Base-by-base conservation (phyloP, 1,284 basidiomycete species). In the Xerocomus nothofagi region DNA sequence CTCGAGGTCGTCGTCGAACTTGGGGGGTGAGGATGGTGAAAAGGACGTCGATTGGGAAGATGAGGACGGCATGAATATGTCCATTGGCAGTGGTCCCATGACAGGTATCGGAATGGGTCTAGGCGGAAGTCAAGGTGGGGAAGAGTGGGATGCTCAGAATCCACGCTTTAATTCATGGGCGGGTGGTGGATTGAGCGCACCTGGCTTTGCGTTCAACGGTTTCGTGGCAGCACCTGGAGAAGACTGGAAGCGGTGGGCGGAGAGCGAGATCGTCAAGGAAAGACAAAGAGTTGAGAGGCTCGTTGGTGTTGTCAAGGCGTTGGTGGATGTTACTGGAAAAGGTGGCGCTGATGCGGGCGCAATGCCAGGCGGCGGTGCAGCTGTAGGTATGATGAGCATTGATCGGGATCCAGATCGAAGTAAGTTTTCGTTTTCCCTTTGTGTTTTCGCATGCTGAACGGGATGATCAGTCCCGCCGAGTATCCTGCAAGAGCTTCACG, bases 271-370 rank as follows among this genome's bases (percentile, higher is more conserved):
- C 32, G 2, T 34, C 17, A 62, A 47, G n/a, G 87, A 88, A 66
- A 72, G 77, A 50, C 68, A 74, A 40, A 73, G 75, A 53, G 70
- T 73, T 3, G 80, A 81, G 45, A 75, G 70, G 49, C 67, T 82
- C 26, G 72, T 75, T 10, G 66, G 70, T 36, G 61, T 79, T 15
- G 68, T 82, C 26, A 69, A 71, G 55, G 68, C 75, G 2, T 31
- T 70, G 84, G 58, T 87, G 78, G 76, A 86, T 82, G 36, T 69
- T 78, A 26, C 73, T 82, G 42, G 72, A 71, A 50, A 78, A 77
- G 58, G 39, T n/a, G 37, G 42, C 4, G 72, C 72, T 7, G 75
- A 79, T 55, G 77, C 78, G 7, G 79, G 44, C 21, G 38, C 17
- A 17, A 20, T 29, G 4, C 12, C 34, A 9, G 32, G 9, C 27